These are phyloP conservation scores for Tympanopsis confertula DNA, from an alignment of 2,329 filamentous ascomycete genomes.

Conservation along the genomic window DNA sequence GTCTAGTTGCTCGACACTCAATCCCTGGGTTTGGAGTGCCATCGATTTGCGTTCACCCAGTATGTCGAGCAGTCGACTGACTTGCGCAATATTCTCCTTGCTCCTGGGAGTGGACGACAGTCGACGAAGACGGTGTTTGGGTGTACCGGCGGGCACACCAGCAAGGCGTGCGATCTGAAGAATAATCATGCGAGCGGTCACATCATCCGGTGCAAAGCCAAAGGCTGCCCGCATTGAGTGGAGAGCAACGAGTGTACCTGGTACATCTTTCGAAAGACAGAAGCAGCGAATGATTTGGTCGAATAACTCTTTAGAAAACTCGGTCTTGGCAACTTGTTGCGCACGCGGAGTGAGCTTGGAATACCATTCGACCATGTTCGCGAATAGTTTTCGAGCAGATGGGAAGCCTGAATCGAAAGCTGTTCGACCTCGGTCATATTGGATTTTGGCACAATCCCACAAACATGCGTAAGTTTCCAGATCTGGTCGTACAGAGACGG, in stretches of 20 bases:
- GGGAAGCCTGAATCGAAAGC: constrained; percentile 24
- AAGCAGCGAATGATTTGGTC: constrained; percentile 35
- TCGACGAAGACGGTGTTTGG: constrained; percentile 20
- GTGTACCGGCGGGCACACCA: constrained; percentile 16
- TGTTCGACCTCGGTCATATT: constrained; percentile 25
- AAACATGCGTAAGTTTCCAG: constrained; percentile 34
- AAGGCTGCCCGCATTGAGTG: constrained; percentile 25
- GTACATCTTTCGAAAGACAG: constrained; percentile 27
- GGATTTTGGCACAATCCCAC: constrained; percentile 33
- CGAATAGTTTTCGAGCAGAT: constrained; percentile 24
- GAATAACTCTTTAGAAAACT: constrained; percentile 31
- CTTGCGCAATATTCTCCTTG: constrained; percentile 25
- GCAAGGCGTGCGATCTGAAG: constrained; percentile 27
- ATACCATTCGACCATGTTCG: constrained; percentile 29
- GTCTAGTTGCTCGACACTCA: constrained; percentile 4
- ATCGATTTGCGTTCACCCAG: constrained; percentile 10
- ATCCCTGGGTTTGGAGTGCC: constrained; percentile 3
- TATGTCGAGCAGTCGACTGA: constrained; percentile 23
- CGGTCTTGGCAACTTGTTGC: constrained; percentile 13
- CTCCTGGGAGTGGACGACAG: constrained; percentile 23
- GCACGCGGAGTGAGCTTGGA: constrained; percentile 15
- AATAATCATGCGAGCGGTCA: constrained; percentile 27
- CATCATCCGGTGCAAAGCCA: constrained; percentile 24
- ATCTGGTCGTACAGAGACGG: constrained; percentile 23
- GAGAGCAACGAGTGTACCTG: constrained; percentile 29